A percentile compares a stretch with the other conserved stretches of the same genome.
Evolutionary conservation across 768 basidiomycete species (phyloP).

Genomic region (Boletus rubroflammeus): DNA sequence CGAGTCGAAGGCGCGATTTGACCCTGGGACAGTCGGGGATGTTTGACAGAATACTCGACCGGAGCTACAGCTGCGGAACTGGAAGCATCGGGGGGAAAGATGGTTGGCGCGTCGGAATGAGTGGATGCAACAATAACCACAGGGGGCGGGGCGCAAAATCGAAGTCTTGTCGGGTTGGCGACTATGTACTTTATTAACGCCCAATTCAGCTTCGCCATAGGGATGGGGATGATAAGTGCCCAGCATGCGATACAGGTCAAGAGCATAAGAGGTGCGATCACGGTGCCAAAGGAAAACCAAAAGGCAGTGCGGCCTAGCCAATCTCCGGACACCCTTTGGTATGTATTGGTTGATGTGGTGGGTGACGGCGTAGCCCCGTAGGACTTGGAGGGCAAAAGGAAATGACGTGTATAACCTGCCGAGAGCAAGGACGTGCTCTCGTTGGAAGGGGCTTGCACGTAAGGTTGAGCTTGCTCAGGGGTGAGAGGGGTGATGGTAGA

Average conservation of each 20-base stretch:
- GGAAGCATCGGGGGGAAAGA: not conserved
- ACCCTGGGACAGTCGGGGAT: slow-evolving; percentile 74
- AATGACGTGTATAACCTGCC: slow-evolving; percentile 28
- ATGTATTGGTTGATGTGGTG: slow-evolving; percentile 19
- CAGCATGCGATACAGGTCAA: slow-evolving; percentile 88
- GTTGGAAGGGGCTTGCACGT: slow-evolving; percentile 20
- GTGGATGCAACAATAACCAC: slow-evolving; percentile 47
- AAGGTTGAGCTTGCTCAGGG: slow-evolving; percentile 17
- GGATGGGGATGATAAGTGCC: slow-evolving; percentile 92
- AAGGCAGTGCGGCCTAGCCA: slow-evolving; percentile 73
- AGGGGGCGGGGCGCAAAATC: slow-evolving; percentile 88
- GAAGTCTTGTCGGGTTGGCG: slow-evolving; percentile 74
- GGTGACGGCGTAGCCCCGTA: slow-evolving; percentile 59
- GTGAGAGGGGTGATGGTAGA: slow-evolving; percentile 44
- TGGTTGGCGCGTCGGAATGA: slow-evolving; percentile 23
- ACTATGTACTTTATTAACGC: slow-evolving; percentile 83
- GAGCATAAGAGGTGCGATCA: slow-evolving; percentile 89
- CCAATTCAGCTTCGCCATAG: slow-evolving; percentile 98
- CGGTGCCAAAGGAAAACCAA: slow-evolving; percentile 69
- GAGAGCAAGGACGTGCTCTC: slow-evolving; percentile 50
- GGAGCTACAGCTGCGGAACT: slow-evolving; percentile 27
- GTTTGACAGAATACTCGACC: slow-evolving; percentile 59
- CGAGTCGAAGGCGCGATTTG: slow-evolving; percentile 76
- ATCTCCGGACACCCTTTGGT: slow-evolving; percentile 34
- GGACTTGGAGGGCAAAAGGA: slow-evolving; percentile 50